Base-by-base conservation (phyloP, 148 eudicot genomes). In the Camellia sinensis region DNA sequence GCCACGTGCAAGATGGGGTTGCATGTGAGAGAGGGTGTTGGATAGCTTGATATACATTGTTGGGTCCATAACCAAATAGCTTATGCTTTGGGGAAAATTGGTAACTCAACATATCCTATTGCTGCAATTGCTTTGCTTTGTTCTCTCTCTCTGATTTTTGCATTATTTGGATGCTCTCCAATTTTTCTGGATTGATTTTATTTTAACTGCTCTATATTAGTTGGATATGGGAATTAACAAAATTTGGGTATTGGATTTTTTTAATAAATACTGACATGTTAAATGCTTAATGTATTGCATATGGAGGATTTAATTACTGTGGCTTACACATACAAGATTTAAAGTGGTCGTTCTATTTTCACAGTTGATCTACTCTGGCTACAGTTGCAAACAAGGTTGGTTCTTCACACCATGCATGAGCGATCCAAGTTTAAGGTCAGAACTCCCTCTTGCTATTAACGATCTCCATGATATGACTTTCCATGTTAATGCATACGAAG, bases 351-450 rank as follows among this genome's bases (percentile, higher is more conserved):
- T 82, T 66, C 70, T 62, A 2, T 56, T 78, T 63, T 78, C 9
- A 65, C 84, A 94, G 98, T 76, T 94, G 78, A 94, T 94, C 78
- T 94, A 94, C 81, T 93, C 97, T 64, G 92, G 98, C 73, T 94
- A 91, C 78, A 91, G 92, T 85, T 94, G 98, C 86, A 90, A 82
- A 74, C 98, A 92, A 85, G 98, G 97, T 54, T 92, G 98, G 97
- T 94, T 92, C 83, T 90, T 85, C 88, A 94, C 98, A 14, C 97
- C 94, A 71, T 94, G 97, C 86, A 85, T 68, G 56, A 89, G 87
- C 76, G 88, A 88, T 87, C 98, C 98, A 57, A 81, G 94, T 78
- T 91, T 94, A 86, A 91, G 98, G 97, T 91, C 70, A 80, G 86
- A 71, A 78, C 60, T 65, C 18, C 21, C 50, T 67, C 22, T 74